Percentiles rank a stretch among this genome's conserved stretches.
These are phyloP conservation scores for Populus davidiana DNA, from an alignment of 345 rosid genomes.

Conservation along the genomic window DNA sequence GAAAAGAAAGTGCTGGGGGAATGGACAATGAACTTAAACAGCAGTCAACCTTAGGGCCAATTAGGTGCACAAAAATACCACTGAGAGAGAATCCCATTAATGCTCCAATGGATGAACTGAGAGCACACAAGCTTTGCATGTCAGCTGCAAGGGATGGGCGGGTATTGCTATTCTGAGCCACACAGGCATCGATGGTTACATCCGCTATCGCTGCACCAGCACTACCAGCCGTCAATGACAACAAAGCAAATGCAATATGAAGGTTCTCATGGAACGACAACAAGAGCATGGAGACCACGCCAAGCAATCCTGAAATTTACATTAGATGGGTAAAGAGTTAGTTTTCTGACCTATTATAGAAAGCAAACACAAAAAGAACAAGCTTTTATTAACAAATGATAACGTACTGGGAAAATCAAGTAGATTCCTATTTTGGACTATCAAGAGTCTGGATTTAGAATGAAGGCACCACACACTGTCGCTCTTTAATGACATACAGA, in stretches of 20 bases:
- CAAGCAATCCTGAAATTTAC: conserved; percentile 61
- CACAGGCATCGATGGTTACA: conserved; percentile 94
- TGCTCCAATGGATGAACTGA: conserved; percentile 73
- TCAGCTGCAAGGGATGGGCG: conserved; percentile 80
- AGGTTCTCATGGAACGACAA: conserved; percentile 62
- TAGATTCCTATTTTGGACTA: background rate
- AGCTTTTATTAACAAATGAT: background rate
- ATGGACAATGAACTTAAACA: background rate
- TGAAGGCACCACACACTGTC: background rate
- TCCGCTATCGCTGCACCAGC: conserved; percentile 84
- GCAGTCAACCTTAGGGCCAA: conserved; percentile 72
- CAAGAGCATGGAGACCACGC: conserved; percentile 62
- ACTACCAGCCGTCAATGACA: conserved; percentile 69
- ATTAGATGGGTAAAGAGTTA: background rate
- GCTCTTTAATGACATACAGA: background rate
- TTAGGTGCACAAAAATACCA: conserved; percentile 78
- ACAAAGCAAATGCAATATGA: conserved; percentile 63
- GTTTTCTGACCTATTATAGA: background rate
- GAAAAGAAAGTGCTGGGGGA: background rate
- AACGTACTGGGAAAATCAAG: background rate
- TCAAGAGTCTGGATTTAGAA: background rate
- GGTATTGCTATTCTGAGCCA: conserved; percentile 73
- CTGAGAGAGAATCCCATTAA: conserved; percentile 74
- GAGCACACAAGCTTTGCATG: conserved; percentile 88
- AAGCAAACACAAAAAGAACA: background rate